A percentile compares a stretch with the other conserved stretches of the same genome.
Evolutionary conservation across 2,329 filamentous ascomycete genomes (phyloP).

Genomic region (Phialophora tarda): DNA sequence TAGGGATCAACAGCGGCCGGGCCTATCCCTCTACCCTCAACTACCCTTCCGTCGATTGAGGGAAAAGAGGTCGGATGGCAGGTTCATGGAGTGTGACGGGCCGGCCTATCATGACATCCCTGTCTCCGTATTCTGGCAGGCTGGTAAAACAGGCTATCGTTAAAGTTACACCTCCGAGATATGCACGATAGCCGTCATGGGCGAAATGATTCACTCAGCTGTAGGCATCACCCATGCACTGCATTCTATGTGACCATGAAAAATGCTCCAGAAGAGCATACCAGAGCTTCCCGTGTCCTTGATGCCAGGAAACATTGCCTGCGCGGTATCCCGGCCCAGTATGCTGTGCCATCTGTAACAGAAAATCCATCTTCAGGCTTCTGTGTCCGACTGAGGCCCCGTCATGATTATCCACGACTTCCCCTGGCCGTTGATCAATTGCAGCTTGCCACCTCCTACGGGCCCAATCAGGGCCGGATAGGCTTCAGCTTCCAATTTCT

Average conservation of each 20-base stretch:
- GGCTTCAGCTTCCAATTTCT: neutral
- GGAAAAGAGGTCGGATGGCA: neutral
- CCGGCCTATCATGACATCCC: neutral
- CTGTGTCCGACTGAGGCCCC: neutral
- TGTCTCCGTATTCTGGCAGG: neutral
- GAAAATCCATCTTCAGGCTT: neutral
- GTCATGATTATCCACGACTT: conserved; percentile 5
- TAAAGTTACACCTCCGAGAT: conserved; percentile 10
- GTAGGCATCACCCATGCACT: neutral
- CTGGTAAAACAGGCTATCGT: conserved; percentile 1
- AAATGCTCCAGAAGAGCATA: conserved; percentile 7
- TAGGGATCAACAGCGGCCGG: neutral
- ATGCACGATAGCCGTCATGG: conserved; percentile 7
- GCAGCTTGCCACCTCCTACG: conserved; percentile 12
- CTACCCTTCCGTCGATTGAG: neutral
- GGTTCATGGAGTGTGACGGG: neutral
- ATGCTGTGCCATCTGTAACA: conserved; percentile 6
- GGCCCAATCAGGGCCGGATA: neutral
- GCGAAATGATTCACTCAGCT: conserved; percentile 5
- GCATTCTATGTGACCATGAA: conserved; percentile 6
- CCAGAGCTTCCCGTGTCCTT: conserved; percentile 6
- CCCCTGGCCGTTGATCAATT: conserved; percentile 6
- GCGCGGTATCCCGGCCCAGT: neutral
- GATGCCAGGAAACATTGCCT: neutral
- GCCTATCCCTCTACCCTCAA: neutral